phyloP scores from a whole-genome alignment of 768 basidiomycete species.

The Leccinum olivaceopallidum region DNA sequence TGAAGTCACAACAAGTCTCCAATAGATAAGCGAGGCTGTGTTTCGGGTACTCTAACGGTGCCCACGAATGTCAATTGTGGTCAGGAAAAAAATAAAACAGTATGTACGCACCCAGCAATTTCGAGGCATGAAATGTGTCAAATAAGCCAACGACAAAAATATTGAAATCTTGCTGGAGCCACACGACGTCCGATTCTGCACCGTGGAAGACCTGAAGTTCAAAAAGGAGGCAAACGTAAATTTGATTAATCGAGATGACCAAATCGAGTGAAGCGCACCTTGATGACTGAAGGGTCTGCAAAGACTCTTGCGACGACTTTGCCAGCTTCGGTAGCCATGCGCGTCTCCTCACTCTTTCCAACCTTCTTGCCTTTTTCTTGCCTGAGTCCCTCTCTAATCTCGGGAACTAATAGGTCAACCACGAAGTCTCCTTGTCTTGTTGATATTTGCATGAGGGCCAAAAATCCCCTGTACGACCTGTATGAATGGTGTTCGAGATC shows the following conservation, averaged over 20 bases:
- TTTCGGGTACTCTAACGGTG: constrained; percentile 65
- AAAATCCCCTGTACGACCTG: constrained; percentile 80
- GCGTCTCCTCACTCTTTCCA: constrained; percentile 13
- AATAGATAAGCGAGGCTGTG: constrained; percentile 85
- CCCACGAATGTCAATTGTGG: not conserved
- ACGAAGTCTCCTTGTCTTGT: constrained; percentile 85
- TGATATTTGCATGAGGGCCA: constrained; percentile 93
- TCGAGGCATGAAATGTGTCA: constrained; percentile 95
- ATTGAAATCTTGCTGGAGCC: constrained; percentile 96
- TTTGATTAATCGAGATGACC: not conserved
- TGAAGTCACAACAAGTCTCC: constrained; percentile 86
- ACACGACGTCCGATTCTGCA: constrained; percentile 89
- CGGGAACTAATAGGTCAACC: constrained; percentile 68
- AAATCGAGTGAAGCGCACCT: constrained; percentile 47
- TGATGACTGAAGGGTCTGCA: constrained; percentile 80
- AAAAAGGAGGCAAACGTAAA: not conserved
- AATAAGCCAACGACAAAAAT: constrained; percentile 95
- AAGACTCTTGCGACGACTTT: constrained; percentile 59
- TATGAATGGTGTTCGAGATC: constrained; percentile 95
- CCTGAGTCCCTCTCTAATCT: constrained; percentile 70
- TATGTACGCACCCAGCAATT: constrained; percentile 58
- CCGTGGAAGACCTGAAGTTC: constrained; percentile 82
- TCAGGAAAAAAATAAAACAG: not conserved
- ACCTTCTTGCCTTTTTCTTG: constrained; percentile 49
- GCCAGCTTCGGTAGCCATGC: constrained; percentile 26